Evolutionary conservation across 371 early-diverging fungal species (phyloP).

Genomic region (Mucor lusitanicus): DNA sequence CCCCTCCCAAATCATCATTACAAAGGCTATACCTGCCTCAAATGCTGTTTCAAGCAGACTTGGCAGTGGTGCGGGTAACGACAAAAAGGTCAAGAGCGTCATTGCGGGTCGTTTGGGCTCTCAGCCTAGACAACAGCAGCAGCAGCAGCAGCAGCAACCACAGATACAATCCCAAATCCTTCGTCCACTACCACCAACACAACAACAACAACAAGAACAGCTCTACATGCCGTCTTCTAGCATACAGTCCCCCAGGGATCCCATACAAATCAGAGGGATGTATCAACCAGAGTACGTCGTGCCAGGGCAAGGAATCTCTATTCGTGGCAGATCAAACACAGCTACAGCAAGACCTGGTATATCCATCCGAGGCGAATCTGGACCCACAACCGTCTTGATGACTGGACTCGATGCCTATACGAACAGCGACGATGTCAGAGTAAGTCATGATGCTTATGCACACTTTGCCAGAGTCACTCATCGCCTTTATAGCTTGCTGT

Average conservation of each 20-base stretch:
- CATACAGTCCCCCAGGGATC: not conserved
- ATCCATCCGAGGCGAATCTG: conserved; percentile 54
- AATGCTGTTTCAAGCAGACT: not conserved
- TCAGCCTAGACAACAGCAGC: not conserved
- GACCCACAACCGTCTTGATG: conserved; percentile 55
- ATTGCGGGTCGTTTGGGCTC: not conserved
- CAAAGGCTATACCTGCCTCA: conserved; percentile 27
- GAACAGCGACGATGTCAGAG: conserved; percentile 61
- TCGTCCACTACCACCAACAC: not conserved
- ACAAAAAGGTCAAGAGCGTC: conserved; percentile 3
- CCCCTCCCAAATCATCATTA: conserved; percentile 40
- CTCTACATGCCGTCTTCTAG: not conserved
- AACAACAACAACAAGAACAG: not conserved
- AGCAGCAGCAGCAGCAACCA: not conserved
- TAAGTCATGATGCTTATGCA: conserved; percentile 13
- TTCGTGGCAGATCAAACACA: conserved; percentile 30
- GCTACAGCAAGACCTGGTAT: conserved; percentile 15
- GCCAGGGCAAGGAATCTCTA: conserved; percentile 9
- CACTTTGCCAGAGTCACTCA: too few species aligned
- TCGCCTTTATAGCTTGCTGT: conserved; percentile 30
- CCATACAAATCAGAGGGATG: not conserved
- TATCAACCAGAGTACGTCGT: not conserved
- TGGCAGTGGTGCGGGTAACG: not conserved
- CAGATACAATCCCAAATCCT: not conserved
- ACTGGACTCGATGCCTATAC: conserved; percentile 59